Conservation (phyloP, 2,329 filamentous ascomycete genomes). For the Cladosporium phlei region DNA sequence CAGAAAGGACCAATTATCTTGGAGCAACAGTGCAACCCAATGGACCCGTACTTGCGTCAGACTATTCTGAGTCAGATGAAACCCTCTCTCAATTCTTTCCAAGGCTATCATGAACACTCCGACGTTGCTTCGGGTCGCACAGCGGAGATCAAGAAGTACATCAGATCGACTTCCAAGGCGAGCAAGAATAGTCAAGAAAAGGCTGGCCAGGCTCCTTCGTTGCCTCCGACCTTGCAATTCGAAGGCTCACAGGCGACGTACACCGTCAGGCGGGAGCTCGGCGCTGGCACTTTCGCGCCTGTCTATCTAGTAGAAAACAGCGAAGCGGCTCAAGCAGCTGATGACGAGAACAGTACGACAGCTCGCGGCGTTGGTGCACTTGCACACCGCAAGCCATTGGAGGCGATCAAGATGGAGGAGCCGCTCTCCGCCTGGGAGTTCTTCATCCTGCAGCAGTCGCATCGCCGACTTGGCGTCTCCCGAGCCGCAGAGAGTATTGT, state of each 20-base stretch:
- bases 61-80: conserved; percentile 70
- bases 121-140: conserved; percentile 61
- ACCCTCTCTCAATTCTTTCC: conserved; percentile 67
- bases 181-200: conserved; percentile 55
- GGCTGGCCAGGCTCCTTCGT: conserved; percentile 54
- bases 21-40: conserved; percentile 82
- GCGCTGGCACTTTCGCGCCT: conserved; percentile 88
- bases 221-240: conserved; percentile 64
- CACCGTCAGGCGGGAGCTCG: conserved; percentile 76
- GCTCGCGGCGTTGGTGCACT: conserved; percentile 55
- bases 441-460: conserved; percentile 82
- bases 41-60: conserved; percentile 68
- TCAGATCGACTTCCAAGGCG: conserved; percentile 60
- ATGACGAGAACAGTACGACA: conserved; percentile 43
- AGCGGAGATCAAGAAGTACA: conserved; percentile 74
- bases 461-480: conserved; percentile 64
- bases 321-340: conserved; percentile 31
- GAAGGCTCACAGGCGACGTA: conserved; percentile 63
- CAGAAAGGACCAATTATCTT: conserved; percentile 70
- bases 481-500: conserved; percentile 75
- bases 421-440: conserved; percentile 92
- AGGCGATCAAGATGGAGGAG: conserved; percentile 92
- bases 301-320: conserved; percentile 82
- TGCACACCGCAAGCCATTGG: conserved; percentile 56
- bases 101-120: conserved; percentile 73